Base-by-base conservation (phyloP, 2,329 filamentous ascomycete species). In the Xylogone sp. region DNA sequence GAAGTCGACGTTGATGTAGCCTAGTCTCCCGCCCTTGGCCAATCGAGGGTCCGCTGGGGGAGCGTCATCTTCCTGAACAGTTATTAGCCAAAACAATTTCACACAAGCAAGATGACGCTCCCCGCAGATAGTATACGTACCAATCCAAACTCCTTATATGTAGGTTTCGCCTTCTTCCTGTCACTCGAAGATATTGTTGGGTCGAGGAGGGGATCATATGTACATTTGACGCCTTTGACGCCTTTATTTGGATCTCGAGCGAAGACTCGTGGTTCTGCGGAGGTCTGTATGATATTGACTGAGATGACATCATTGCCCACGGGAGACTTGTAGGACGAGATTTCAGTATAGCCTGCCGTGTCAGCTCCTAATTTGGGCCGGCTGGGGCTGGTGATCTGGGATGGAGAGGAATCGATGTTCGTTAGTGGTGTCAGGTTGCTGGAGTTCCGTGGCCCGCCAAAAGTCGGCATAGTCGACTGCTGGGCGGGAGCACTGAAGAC, bases 21-120 rank as follows among this genome's bases (percentile, higher is more conserved):
- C 79, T 53, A 85, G 66, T 60, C 76, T 75, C 59, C 85, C 88
- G 62, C 86, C 74, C 71, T 72, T 86, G 62, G 82, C 82, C 54
- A 96, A 77, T 63, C 94, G 88, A 58, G 94, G 94, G 71, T 99
- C 94, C 59, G 82, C 75, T 66, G 88, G 83, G 70, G 83, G 82
- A 75, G 82, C 81, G 74, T 90, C 86, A 83, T 92, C 86, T 80
- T 88, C 83, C 83, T 88, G 79, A 73, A 76, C 75, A 74, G 68
- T 67, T 60, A 79, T 84, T 85, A 84, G 81, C 79, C 78, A 79
- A 59, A 64, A 71, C 64, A 67, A 64, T 68, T 71, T 73, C 69
- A 70, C 68, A 64, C 57, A 59, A 70, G 70, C 67, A 71, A 77
- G 78, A 83, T 82, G 82, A 84, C 82, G 75, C 76, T 72, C 81